Percentiles rank a stretch among this genome's conserved stretches.
phyloP scores from a whole-genome alignment of 257 asterid genomes.

The Anisodus tanguticus region DNA sequence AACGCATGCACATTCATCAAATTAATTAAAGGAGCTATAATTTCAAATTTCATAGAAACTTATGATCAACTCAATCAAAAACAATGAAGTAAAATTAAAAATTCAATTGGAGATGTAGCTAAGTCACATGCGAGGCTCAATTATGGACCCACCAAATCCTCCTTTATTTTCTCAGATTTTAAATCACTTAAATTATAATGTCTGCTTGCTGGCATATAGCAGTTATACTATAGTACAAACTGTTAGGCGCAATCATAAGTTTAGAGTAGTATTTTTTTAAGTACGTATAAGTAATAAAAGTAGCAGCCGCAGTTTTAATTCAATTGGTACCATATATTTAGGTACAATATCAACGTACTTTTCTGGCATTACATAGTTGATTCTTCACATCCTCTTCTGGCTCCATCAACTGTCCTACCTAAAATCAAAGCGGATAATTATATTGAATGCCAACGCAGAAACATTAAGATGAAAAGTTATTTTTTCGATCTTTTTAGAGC shows the following conservation, averaged over 20 bases:
- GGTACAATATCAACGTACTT: not conserved
- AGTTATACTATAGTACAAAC: not conserved
- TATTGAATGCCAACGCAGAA: not conserved
- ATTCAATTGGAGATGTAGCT: not conserved
- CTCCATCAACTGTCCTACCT: not conserved
- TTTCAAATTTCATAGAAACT: not conserved
- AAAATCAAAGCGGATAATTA: not conserved
- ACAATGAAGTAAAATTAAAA: not conserved
- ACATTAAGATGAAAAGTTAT: too few species aligned
- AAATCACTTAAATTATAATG: conserved; percentile 19
- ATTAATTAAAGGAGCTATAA: not conserved
- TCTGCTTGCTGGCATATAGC: conserved; percentile 14
- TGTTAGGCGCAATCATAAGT: not conserved
- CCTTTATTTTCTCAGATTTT: conserved; percentile 14
- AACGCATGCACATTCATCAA: not conserved
- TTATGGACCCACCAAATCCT: not conserved
- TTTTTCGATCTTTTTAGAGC: too few species aligned
- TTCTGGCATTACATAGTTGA: not conserved
- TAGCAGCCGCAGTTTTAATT: conserved; percentile 18
- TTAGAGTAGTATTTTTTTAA: not conserved
- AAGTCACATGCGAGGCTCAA: not conserved
- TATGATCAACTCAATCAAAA: not conserved
- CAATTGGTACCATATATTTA: not conserved
- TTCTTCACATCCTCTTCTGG: not conserved
- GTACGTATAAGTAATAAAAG: conserved; percentile 2